These are phyloP conservation scores for Aquilaria malaccensis DNA, from an alignment of 345 rosid species.

Conservation along the genomic window DNA sequence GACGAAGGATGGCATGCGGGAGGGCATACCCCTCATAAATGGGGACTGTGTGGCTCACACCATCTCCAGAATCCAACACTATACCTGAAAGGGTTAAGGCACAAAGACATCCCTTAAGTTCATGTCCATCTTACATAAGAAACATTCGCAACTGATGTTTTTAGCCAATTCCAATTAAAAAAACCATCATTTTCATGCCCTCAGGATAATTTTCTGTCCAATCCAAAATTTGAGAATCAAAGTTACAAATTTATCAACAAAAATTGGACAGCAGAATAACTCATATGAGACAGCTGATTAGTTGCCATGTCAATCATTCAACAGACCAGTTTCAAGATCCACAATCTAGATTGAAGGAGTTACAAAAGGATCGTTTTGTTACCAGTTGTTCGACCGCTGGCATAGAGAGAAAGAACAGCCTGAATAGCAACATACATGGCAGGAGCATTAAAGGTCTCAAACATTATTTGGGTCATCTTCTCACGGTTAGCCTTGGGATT, in stretches of 20 bases:
- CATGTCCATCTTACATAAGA: too few species aligned
- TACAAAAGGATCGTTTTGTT: slow-evolving; percentile 12
- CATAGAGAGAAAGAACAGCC: slow-evolving; percentile 91
- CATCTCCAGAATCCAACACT: slow-evolving; percentile 91
- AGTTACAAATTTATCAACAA: too few species aligned
- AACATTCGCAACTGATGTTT: too few species aligned
- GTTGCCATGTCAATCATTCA: neutral
- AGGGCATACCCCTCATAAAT: slow-evolving; percentile 88
- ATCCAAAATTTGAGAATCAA: neutral
- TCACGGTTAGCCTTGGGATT: slow-evolving; percentile 98
- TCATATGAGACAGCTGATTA: neutral
- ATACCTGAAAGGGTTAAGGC: slow-evolving; percentile 42
- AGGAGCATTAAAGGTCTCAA: slow-evolving; percentile 85
- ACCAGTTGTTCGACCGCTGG: slow-evolving; percentile 98
- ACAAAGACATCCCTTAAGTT: neutral
- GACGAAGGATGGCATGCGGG: slow-evolving; percentile 88
- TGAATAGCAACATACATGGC: slow-evolving; percentile 93
- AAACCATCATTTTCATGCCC: neutral
- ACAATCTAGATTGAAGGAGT: neutral
- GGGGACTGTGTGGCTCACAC: slow-evolving; percentile 92
- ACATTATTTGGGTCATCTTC: slow-evolving; percentile 97
- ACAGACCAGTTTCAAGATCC: neutral
- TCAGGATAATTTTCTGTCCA: neutral
- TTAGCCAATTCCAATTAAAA: neutral
- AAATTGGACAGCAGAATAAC: too few species aligned